These are phyloP conservation scores for Delonix regia DNA, from an alignment of 306 rosid species.

Conservation along the genomic window DNA sequence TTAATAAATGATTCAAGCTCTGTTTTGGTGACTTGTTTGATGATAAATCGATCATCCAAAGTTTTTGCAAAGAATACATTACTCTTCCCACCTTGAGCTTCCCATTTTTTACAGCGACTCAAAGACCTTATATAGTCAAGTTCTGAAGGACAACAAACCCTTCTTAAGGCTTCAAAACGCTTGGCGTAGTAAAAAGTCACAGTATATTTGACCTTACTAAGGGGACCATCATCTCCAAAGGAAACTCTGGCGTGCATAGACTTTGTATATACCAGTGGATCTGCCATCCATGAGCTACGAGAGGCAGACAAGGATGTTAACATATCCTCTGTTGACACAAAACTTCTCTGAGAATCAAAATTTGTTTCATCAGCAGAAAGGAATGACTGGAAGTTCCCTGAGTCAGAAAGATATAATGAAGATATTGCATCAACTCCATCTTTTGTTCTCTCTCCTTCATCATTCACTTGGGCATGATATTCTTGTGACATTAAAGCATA, in stretches of 20 bases:
- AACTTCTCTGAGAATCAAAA: constrained; percentile 64
- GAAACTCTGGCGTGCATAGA: constrained; percentile 84
- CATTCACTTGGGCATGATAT: constrained; percentile 57
- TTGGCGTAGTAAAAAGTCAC: constrained; percentile 83
- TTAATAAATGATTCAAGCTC: constrained; percentile 93
- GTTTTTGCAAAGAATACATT: constrained; percentile 95
- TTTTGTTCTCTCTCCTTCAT: constrained; percentile 63
- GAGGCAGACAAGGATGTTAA: constrained; percentile 61
- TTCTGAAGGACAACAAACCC: constrained; percentile 85
- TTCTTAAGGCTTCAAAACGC: constrained; percentile 84
- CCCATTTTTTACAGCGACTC: constrained; percentile 95
- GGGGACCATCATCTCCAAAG: constrained; percentile 76
- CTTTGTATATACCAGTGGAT: constrained; percentile 60
- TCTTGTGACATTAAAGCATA: constrained; percentile 72
- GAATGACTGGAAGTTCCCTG: constrained; percentile 50
- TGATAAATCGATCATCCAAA: constrained; percentile 86
- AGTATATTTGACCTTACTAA: constrained; percentile 67
- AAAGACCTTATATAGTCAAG: constrained; percentile 82
- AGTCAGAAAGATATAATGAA: constrained; percentile 52
- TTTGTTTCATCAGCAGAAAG: constrained; percentile 57
- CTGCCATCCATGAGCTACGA: constrained; percentile 56
- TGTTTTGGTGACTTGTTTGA: constrained; percentile 90
- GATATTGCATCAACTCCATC: constrained; percentile 48
- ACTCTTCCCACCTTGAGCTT: constrained; percentile 99
- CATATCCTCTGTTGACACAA: constrained; percentile 66